phyloP scores from a whole-genome alignment of 768 basidiomycete species.

The Chiua virens region DNA sequence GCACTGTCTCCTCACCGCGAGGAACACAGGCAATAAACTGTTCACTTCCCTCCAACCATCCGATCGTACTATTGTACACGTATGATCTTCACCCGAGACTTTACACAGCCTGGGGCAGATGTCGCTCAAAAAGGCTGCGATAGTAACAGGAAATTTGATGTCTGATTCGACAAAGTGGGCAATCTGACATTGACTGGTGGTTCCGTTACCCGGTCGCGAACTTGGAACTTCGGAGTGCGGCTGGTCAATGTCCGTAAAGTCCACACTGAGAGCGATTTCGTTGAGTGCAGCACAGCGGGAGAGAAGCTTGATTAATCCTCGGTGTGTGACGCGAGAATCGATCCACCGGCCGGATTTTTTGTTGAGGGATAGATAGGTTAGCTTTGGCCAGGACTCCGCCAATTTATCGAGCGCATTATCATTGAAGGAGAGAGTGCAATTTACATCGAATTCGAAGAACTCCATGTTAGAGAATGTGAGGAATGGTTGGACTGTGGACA shows the following conservation, averaged over 20 bases:
- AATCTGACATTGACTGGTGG: neutral
- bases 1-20: constrained; percentile 18
- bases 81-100: too few species aligned
- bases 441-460: constrained; percentile 14
- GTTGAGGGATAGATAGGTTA: constrained; percentile 17
- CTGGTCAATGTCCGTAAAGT: constrained; percentile 21
- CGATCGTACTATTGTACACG: too few species aligned
- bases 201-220: constrained; percentile 8
- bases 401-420: constrained; percentile 19
- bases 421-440: constrained; percentile 19
- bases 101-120: constrained; percentile 23
- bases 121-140: constrained; percentile 30
- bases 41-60: constrained; percentile 23
- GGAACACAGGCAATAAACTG: constrained; percentile 22
- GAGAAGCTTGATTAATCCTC: constrained; percentile 23
- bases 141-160: constrained; percentile 15
- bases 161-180: constrained; percentile 23
- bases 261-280: constrained; percentile 20
- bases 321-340: constrained; percentile 15
- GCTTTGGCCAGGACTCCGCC: constrained; percentile 20
- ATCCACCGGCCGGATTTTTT: constrained; percentile 16
- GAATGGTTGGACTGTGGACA: constrained; percentile 1
- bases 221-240: neutral
- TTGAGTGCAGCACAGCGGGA: constrained; percentile 5
- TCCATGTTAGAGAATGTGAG: constrained; percentile 12